phyloP scores from a whole-genome alignment of 2,329 filamentous ascomycete species.

The Phialophora expanda region DNA sequence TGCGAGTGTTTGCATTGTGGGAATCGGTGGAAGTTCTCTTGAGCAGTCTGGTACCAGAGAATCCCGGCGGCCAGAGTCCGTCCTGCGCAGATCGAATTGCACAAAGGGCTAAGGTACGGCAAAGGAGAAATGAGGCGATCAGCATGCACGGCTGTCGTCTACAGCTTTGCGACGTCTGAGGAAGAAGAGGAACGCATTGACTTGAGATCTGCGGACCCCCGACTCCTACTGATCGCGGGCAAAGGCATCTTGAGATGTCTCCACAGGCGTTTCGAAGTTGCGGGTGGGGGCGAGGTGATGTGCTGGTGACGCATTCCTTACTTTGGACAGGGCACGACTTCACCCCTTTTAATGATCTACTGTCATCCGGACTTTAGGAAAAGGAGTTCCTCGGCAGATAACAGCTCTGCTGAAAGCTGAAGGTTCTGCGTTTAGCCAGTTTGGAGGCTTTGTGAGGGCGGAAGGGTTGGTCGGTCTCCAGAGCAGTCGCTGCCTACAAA shows the following conservation, averaged over 20 bases:
- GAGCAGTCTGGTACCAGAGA: background rate
- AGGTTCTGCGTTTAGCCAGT: background rate
- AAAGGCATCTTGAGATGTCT: background rate
- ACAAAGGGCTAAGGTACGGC: background rate
- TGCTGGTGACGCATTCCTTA: background rate
- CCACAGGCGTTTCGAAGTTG: background rate
- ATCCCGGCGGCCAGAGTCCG: background rate
- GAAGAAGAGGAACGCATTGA: background rate
- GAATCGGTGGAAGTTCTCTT: conserved; percentile 51
- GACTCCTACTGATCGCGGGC: background rate
- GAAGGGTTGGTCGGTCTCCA: background rate
- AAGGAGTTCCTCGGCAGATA: background rate
- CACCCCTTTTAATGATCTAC: background rate
- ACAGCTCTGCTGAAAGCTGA: background rate
- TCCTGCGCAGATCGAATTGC: background rate
- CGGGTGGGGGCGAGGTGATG: background rate
- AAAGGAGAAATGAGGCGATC: too few relatives aligned
- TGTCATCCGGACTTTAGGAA: background rate
- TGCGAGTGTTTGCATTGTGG: conserved; percentile 56
- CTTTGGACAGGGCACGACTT: background rate
- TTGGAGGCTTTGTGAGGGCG: background rate
- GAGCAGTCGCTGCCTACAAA: background rate
- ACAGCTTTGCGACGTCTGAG: background rate
- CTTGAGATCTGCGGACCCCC: too few relatives aligned
- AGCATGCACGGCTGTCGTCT: background rate